These are phyloP conservation scores for Delonix regia DNA, from an alignment of 306 rosid genomes.

Conservation along the genomic window DNA sequence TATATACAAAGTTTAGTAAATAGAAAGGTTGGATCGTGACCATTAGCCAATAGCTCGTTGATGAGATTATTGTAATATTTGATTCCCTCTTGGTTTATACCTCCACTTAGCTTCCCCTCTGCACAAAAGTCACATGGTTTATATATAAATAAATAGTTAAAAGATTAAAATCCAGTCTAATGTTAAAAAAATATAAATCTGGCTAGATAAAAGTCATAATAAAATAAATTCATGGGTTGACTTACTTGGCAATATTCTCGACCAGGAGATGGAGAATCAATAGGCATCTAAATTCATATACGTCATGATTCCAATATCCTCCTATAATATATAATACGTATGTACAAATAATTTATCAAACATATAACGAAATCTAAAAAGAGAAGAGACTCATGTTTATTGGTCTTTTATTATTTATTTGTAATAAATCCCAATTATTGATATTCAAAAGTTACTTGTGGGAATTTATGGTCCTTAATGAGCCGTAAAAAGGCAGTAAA, in stretches of 20 bases:
- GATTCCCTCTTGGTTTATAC: slow-evolving; percentile 58
- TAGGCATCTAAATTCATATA: slow-evolving; percentile 61
- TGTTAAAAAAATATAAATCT: too few relatives aligned
- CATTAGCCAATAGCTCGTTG: slow-evolving; percentile 52
- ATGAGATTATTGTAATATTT: slow-evolving; percentile 30
- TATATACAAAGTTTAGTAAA: background rate
- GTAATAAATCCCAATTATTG: too few relatives aligned
- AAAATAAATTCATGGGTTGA: background rate
- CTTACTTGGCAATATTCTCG: slow-evolving; percentile 71
- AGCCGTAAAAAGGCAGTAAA: background rate
- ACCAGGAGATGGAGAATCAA: slow-evolving; percentile 74
- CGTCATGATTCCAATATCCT: slow-evolving; percentile 66
- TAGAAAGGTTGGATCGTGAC: slow-evolving; percentile 25
- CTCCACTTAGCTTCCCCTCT: slow-evolving; percentile 65
- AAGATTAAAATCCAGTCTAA: background rate
- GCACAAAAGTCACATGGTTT: background rate
- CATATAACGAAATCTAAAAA: too few relatives aligned
- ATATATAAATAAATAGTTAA: background rate
- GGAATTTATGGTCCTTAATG: too few relatives aligned
- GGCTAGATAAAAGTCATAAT: background rate
- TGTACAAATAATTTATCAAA: background rate
- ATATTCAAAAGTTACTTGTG: too few relatives aligned
- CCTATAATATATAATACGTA: slow-evolving; percentile 34
- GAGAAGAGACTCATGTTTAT: too few relatives aligned
- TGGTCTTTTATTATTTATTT: background rate